These are phyloP conservation scores for Chlorella sp. DNA, from an alignment of 139 green algal species.

Conservation along the genomic window DNA sequence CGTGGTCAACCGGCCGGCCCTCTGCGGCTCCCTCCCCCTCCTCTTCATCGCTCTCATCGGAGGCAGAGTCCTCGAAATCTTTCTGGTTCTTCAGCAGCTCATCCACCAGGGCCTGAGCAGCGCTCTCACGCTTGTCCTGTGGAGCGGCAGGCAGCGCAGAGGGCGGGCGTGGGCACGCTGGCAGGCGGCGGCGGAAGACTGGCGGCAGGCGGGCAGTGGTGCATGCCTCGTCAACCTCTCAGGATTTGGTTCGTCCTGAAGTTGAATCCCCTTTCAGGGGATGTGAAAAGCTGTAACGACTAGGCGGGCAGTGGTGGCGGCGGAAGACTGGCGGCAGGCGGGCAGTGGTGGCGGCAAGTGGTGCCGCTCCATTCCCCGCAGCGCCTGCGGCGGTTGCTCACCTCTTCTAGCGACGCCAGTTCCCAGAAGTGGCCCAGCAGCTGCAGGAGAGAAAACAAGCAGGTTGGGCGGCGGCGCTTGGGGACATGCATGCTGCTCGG, in stretches of 20 bases:
- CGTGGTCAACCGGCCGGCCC: conserved; percentile 38
- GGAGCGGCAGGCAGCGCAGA: neutral
- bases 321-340: neutral
- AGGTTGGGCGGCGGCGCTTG: neutral
- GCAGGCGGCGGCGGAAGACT: neutral
- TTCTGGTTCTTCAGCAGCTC: conserved; percentile 52
- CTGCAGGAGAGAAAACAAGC: conserved; percentile 37
- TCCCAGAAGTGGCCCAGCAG: conserved; percentile 80
- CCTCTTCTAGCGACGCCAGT: conserved; percentile 70
- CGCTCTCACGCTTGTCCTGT: conserved; percentile 45
- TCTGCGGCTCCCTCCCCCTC: conserved; percentile 12
- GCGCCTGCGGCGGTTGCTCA: conserved; percentile 6
- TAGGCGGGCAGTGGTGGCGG: no score
- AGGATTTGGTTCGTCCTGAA: no score
- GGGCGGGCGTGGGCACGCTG: neutral
- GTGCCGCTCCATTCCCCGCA: neutral
- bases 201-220: no score
- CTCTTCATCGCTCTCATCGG: neutral
- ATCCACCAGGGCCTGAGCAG: conserved; percentile 43
- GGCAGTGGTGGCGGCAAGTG: neutral
- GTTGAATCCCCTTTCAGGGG: no score
- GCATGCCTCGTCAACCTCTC: no score
- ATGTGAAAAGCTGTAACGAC: no score
- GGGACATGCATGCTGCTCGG: neutral
- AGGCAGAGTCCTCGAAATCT: conserved; percentile 19